Evolutionary conservation across 495 filamentous ascomycete species (phyloP), one percentile per base, ranked within the genome.

Genomic region (Daldinia concentrica): DNA sequence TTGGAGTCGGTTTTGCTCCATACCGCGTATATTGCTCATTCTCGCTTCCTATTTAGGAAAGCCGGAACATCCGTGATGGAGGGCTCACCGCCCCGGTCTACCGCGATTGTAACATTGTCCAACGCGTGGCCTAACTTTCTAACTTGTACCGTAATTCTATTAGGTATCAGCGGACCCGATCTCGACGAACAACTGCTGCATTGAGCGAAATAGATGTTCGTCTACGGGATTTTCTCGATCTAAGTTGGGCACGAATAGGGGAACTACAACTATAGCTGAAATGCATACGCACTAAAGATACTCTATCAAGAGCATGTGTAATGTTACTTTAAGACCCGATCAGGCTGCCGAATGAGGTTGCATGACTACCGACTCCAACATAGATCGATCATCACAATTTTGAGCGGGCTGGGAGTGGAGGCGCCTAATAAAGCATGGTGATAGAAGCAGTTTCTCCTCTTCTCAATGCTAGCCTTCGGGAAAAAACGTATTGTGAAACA

Each of bases 1-100:
- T 50, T 37, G 15, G 17, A 36, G 6, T 22, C 2, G 52, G 14
- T 34, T 22, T 19, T 17, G 26, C 29, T 48, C 26, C 17, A 24
- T 29, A 5, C 22, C 30, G 3, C 27, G 30, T 36, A 57, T 57
- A 43, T 30, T 30, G 56, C 32, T 64, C 56, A 54, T 11, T 50
- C n/a, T 24, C 19, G 15, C 58, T 66, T 36, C 68, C 58, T 27
- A 6, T 71, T 71, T 27, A 24, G 68, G 68, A 52, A 71, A 66
- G 39, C 68, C 68, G 63, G 58, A 36, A 32, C 27, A 26, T 36
- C 51, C 34, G 62, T 34, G 32, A 41, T 48, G 68, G 34, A 48
- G 41, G 32, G 58, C 37, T 19, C 45, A 19, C 17, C 12, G 11
- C 48, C 62, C 51, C 32, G 43, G 19, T 41, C 56, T 14, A 60